Base-by-base conservation (phyloP, 2,329 filamentous ascomycete genomes). In the Teratosphaeria gauchensis region DNA sequence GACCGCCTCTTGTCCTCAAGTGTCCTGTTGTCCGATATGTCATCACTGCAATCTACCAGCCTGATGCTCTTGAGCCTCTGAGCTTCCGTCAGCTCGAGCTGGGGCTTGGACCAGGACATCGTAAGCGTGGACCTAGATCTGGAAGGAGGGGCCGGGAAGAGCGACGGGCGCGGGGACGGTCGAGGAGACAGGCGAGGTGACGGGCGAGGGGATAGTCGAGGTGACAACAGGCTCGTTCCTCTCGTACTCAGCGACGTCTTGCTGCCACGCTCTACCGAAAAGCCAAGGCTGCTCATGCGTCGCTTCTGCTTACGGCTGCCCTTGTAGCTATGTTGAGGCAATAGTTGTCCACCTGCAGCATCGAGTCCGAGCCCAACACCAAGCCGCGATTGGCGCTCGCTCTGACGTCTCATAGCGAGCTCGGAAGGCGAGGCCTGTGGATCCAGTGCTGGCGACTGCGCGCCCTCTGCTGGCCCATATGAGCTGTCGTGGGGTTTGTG, bases 401-500 rank as follows among this genome's bases (percentile, higher is more conserved):
- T 67, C 8, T 73, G 54, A 58, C 66, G 54, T 59, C 63, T 60
- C 59, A 72, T 60, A 55, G 68, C 62, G 64, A 70, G 57, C 64
- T 71, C 64, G 58, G 66, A 57, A 52, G 69, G 67, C 32, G 69
- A 72, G 4, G 63, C 52, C 14, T 65, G 62, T 16, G 69, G 71
- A 12, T 67, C 63, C 21, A 64, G 63, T 35, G 69, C 69, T 1
- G 75, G 75, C 1, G 66, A 61, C 38, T 71, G 65, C 9, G 73
- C 71, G 42, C 76, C 69, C 56, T 75, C 73, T 16, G 74, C 73
- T 4, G 75, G 70, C 14, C 75, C 69, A 16, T 73, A 75, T 69
- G 77, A 77, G 57, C 75, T 77, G 55, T 76, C 72, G 56, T 74
- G 71, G 6, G 75, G 74, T 24, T 68, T 72, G 59, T 75, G 72